These are phyloP conservation scores for Citrullus colocynthis DNA, from an alignment of 306 rosid species.

Conservation along the genomic window DNA sequence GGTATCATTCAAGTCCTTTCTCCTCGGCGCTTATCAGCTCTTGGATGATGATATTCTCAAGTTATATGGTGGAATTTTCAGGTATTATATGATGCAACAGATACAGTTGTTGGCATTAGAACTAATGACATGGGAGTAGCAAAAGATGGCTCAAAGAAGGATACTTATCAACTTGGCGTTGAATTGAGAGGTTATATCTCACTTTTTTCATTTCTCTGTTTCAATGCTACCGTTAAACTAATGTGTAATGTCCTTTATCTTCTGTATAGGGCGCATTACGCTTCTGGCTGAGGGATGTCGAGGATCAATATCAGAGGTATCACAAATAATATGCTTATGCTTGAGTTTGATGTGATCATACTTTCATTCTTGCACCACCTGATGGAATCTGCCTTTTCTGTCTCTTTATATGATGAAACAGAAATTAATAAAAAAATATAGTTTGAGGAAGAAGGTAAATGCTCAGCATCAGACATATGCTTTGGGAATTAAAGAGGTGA, in stretches of 20 bases:
- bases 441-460: conserved; percentile 63
- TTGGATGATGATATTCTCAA: conserved; percentile 7
- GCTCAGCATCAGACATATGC: conserved; percentile 94
- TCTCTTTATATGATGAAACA: conserved; percentile 13
- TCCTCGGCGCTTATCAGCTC: conserved; percentile 3
- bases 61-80: conserved; percentile 20
- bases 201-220: conserved; percentile 12
- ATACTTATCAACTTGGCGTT: conserved; percentile 67
- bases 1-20: conserved; percentile 32
- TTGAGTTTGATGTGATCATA: conserved; percentile 9
- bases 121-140: conserved; percentile 93
- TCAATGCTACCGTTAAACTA: neutral
- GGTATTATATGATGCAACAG: conserved; percentile 60
- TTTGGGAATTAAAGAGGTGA: conserved; percentile 89
- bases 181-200: conserved; percentile 56
- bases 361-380: neutral
- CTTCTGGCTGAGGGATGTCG: conserved; percentile 96
- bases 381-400: conserved; percentile 4
- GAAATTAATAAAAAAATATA: conserved; percentile 58
- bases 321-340: conserved; percentile 3
- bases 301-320: conserved; percentile 93
- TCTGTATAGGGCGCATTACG: conserved; percentile 45
- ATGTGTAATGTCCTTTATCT: neutral
- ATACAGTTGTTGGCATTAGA: conserved; percentile 64
- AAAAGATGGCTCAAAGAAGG: conserved; percentile 88